Evolutionary conservation across 495 filamentous ascomycete genomes (phyloP), one percentile per base, ranked within the genome.

Genomic region (Tuber aestivum): DNA sequence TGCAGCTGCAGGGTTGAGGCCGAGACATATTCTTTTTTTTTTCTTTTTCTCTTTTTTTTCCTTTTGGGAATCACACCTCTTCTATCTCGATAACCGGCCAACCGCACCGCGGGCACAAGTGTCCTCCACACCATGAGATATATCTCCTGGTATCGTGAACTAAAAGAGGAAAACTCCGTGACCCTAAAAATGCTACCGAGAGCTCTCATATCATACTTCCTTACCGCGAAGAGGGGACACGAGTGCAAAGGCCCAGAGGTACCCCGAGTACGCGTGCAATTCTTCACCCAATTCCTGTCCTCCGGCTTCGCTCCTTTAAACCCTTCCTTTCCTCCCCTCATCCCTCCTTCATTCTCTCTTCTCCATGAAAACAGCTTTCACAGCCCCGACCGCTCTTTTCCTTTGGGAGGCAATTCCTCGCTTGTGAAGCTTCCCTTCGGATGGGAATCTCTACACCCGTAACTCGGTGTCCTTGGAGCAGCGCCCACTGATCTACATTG

Each of bases 111-210:
- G 4, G 14, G 27, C 56, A 18, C 3, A 3, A 14, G 27, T 65
- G 56, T 32, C 56, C 56, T 65, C 56, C 56, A 65, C 56, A 65
- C 56, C 56, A 65, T 35, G 56, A 35, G 32, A 65, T 65, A 65
- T 65, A 3, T 16, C 14, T 65, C 56, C 18, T 65, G 56, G 56
- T 65, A 65, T 65, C 56, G 56, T 65, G 56, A 65, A 65, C 56
- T 65, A 65, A 65, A 65, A 65, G 56, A 35, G 27, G 56, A 12
- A 65, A 35, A 35, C 35, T 35, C 56, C 27, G 56, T 65, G 3
- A 32, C 1, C 32, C 50, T 16, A 61, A 65, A 65, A 61, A 65
- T 32, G 56, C 56, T 35, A 65, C 1, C 56, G 18, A 18, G 56
- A 65, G 56, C 56, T 65, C 27, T 35, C 56, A 35, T 65, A 7